These are phyloP conservation scores for Tausonia pullulans DNA, from an alignment of 1,284 basidiomycete species.

Conservation along the genomic window DNA sequence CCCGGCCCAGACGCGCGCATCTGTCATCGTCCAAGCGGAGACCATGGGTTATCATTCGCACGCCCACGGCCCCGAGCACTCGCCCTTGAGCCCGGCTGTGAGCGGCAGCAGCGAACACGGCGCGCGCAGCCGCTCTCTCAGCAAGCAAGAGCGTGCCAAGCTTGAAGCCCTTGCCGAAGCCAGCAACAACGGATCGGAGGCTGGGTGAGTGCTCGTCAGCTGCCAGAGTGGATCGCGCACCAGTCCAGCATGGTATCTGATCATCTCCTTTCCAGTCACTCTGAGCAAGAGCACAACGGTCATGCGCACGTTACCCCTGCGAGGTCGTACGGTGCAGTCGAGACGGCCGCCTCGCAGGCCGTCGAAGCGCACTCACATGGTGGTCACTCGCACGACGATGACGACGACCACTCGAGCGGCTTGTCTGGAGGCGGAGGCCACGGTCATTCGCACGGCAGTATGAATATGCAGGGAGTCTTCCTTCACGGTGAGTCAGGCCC, in stretches of 20 bases:
- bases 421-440: slow-evolving; percentile 24
- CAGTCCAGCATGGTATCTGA: slow-evolving; percentile 10
- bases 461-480: slow-evolving; percentile 96
- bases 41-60: slow-evolving; percentile 45
- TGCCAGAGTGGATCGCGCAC: slow-evolving; percentile 12
- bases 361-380: slow-evolving; percentile 20
- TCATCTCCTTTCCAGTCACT: slow-evolving; percentile 5
- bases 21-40: slow-evolving; percentile 75
- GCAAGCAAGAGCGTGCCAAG: background rate
- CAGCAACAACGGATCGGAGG: background rate
- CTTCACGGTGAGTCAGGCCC: slow-evolving; percentile 45
- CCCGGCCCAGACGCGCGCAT: slow-evolving; percentile 77
- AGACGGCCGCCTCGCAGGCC: slow-evolving; percentile 18
- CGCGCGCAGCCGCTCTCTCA: background rate
- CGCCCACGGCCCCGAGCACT: slow-evolving; percentile 5
- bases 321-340: slow-evolving; percentile 16
- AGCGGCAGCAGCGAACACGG: background rate
- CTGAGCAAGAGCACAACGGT: slow-evolving; percentile 23
- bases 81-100: slow-evolving; percentile 6
- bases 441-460: slow-evolving; percentile 57
- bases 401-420: slow-evolving; percentile 17
- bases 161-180: background rate
- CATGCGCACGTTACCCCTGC: slow-evolving; percentile 24
- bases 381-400: slow-evolving; percentile 18
- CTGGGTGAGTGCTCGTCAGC: background rate